Percentiles rank a stretch among this genome's conserved stretches.
Conservation (phyloP, 495 filamentous ascomycete genomes). For the Aspergillus ostianus region DNA sequence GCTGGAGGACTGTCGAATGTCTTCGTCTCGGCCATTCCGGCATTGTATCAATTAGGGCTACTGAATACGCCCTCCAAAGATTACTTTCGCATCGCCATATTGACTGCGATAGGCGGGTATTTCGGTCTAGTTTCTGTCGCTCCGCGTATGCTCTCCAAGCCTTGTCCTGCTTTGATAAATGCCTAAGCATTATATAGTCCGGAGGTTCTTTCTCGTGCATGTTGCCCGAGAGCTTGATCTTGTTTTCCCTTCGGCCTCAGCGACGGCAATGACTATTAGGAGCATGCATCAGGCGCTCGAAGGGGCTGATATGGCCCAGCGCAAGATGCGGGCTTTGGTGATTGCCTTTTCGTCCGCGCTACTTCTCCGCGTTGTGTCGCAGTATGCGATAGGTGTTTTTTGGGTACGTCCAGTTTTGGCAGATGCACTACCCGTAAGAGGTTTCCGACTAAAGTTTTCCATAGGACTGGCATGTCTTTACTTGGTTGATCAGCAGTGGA, state of each 20-base stretch:
- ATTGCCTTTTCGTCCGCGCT: slow-evolving; percentile 2
- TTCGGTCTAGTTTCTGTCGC: slow-evolving; percentile 7
- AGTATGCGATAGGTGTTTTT: slow-evolving; percentile 8
- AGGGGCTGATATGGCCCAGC: background rate
- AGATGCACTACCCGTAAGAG: background rate
- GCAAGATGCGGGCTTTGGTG: slow-evolving; percentile 2
- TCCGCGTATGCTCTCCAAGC: slow-evolving; percentile 1
- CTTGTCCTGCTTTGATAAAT: background rate
- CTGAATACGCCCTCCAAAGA: background rate
- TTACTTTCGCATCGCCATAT: background rate
- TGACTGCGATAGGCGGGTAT: slow-evolving; percentile 1
- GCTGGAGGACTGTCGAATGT: slow-evolving; percentile 8
- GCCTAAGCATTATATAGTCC: background rate
- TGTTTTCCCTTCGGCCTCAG: slow-evolving; percentile 6
- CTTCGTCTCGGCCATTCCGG: slow-evolving; percentile 9
- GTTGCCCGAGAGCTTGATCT: slow-evolving; percentile 6
- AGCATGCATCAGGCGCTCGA: slow-evolving; percentile 7
- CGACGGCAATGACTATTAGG: slow-evolving; percentile 9
- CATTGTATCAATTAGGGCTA: slow-evolving; percentile 8
- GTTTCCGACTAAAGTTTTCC: background rate
- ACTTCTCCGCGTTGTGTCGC: slow-evolving; percentile 3
- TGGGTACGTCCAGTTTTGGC: slow-evolving; percentile 1
- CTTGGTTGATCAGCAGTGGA: slow-evolving; percentile 2
- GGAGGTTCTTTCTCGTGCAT: slow-evolving; percentile 9
- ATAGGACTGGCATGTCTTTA: slow-evolving; percentile 11